Conservation (phyloP, 2,329 filamentous ascomycete species). For the Ceratocystiopsis sp. region DNA sequence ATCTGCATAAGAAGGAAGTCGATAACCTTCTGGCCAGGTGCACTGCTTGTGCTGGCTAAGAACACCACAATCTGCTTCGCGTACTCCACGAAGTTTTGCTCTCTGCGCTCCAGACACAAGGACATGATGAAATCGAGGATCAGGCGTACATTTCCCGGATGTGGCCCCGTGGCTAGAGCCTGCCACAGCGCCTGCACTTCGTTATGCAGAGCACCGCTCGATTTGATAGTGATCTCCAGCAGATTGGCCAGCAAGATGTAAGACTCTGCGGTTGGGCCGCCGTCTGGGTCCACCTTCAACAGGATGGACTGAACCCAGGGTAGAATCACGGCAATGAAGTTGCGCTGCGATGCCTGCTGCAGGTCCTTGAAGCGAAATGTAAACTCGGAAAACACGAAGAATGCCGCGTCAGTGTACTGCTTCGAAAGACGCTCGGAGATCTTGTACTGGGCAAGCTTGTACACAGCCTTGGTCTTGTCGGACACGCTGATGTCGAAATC, state of each 20-base stretch:
- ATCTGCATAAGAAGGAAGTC: slow-evolving; percentile 88
- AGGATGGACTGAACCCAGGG: slow-evolving; percentile 96
- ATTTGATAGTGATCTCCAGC: slow-evolving; percentile 90
- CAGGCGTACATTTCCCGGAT: slow-evolving; percentile 84
- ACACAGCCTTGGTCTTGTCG: slow-evolving; percentile 95
- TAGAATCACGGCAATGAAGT: slow-evolving; percentile 83
- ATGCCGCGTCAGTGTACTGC: slow-evolving; percentile 76
- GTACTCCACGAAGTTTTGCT: slow-evolving; percentile 96
- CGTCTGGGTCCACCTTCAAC: slow-evolving; percentile 78
- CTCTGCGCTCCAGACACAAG: slow-evolving; percentile 78
- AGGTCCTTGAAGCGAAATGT: slow-evolving; percentile 84
- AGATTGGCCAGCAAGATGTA: slow-evolving; percentile 92
- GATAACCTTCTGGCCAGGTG: slow-evolving; percentile 74
- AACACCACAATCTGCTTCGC: slow-evolving; percentile 98
- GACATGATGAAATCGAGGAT: slow-evolving; percentile 94
- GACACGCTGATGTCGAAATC: slow-evolving; percentile 98
- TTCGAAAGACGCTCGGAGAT: slow-evolving; percentile 81
- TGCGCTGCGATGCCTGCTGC: slow-evolving; percentile 67
- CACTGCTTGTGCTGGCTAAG: slow-evolving; percentile 58
- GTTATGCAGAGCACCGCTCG: slow-evolving; percentile 74
- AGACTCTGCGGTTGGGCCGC: slow-evolving; percentile 75
- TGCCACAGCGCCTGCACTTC: slow-evolving; percentile 98
- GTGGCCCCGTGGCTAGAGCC: slow-evolving; percentile 79
- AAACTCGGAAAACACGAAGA: slow-evolving; percentile 91
- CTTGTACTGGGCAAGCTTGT: slow-evolving; percentile 93